Evolutionary conservation across 495 filamentous ascomycete genomes (phyloP), one percentile per base, ranked within the genome.

Genomic region (Annulohypoxylon bovei): DNA sequence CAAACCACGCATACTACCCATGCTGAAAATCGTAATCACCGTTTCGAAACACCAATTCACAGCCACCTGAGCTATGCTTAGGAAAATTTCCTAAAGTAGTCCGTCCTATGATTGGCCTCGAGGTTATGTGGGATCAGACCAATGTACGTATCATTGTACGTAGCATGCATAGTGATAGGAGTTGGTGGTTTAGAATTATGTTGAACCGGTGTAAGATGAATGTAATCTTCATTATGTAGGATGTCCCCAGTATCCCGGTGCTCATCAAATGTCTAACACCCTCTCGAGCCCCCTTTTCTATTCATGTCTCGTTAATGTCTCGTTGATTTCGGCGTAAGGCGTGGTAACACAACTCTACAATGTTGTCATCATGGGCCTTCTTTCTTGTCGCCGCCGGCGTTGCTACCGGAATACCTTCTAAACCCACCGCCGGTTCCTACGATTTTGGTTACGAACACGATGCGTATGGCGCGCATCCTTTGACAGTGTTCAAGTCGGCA

Each of bases 391-490:
- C 49, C 37, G 18, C 53, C 28, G 35, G 60, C 53, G 35, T 6
- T 54, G 67, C 37, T 53, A 64, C 58, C 9, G 67, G 59, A 11
- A 44, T 22, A 33, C 60, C 67, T 2, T 69, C 42, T 20, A 53
- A 35, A 18, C 40, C 42, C 22, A n/a, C 39, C 7, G 50, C 11
- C 53, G 7, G 49, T 46, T 55, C 59, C 22, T 67, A 73, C 46
- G 70, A 72, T 27, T 61, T 72, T 40, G 68, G 66, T 16, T 82
- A 79, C 52, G 79, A 81, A 27, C 54, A 75, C 12, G 78, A 78
- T 18, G 70, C 70, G 1, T 78, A 80, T 11, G 82, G 81, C 5
- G 14, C 71, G 22, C 83, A 80, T 70, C 82, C 81, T 6, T 58
- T 77, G 7, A 78, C 81, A 40, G 64, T 65, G 1, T 85, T 83